Base-by-base conservation (phyloP, 805 yeast species). In the Candida pseudofarinosa region DNA sequence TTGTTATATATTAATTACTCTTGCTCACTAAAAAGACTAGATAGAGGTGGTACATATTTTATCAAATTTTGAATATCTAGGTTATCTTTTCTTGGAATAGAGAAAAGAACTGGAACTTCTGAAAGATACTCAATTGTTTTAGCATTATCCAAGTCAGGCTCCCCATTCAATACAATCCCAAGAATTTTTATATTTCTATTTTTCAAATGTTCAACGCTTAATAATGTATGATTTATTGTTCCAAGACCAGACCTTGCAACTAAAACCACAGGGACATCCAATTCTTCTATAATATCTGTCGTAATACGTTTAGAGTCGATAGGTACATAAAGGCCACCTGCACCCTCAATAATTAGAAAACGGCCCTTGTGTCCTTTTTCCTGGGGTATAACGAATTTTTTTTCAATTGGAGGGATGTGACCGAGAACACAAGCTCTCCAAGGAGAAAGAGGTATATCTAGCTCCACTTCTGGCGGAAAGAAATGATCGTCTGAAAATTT, bases 291-390 rank as follows among this genome's bases (percentile, higher is more conserved):
- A 16, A 59, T 42, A 40, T 60, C 62, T 7, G 55, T 51, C 1
- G 55, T 60, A 0, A 56, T 53, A 7, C 44, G 31, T 7, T 53
- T 43, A 8, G 45, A 47, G n/a, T 58, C 58, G 4, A 60, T 30
- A 6, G 63, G 63, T 12, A 60, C 65, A 35, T 37, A 52, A 4
- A 53, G 47, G 7, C 65, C 65, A 35, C 63, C 65, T 4, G 63
- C 63, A 17, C 65, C 63, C 44, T 60, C 63, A 4, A 59, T 40
- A 15, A 60, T 41, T 32, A 59, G 39, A 17, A 59, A 56, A 6
- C 35, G 35, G 4, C 34, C 28, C 14, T 23, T 26, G 8, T 33
- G 14, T 7, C 12, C n/a, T 8, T 36, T 33, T 2, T 33, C 44
- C 15, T 42, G 32, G 15, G 65, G 63, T 10, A 58, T 23, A 2